Conservation (phyloP, 306 rosid species). For the Cicer bijugum region DNA sequence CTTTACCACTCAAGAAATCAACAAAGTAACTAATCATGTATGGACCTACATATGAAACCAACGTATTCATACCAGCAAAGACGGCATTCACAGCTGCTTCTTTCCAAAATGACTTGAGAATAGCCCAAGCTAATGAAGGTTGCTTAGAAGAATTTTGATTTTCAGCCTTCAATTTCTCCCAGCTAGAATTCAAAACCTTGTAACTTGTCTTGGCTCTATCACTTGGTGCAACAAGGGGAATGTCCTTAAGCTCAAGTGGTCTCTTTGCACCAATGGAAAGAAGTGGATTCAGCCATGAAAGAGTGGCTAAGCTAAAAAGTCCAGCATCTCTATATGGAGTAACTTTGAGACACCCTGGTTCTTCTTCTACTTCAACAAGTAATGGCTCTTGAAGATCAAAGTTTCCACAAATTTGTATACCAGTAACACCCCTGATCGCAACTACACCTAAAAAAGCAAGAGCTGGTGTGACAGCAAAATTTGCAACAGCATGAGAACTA, state of each 20-base stretch:
- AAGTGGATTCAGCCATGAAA: constrained; percentile 85
- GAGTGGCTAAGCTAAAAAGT: constrained; percentile 76
- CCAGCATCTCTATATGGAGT: constrained; percentile 87
- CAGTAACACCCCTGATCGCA: constrained; percentile 75
- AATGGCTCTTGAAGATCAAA: constrained; percentile 74
- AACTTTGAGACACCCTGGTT: constrained; percentile 80
- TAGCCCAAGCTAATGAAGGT: constrained; percentile 72
- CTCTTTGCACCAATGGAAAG: constrained; percentile 85
- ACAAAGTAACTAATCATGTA: constrained; percentile 24
- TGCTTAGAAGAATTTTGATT: background rate
- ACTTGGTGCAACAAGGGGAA: constrained; percentile 82
- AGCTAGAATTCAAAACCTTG: constrained; percentile 3
- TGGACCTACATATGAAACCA: constrained; percentile 25
- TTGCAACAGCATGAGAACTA: constrained; percentile 65
- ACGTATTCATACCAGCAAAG: constrained; percentile 15
- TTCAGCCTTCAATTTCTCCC: constrained; percentile 22
- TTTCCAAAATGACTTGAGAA: constrained; percentile 49
- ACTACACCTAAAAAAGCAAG: constrained; percentile 70
- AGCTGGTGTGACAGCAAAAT: constrained; percentile 74
- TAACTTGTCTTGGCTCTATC: constrained; percentile 12
- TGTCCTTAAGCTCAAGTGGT: constrained; percentile 92
- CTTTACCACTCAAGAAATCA: constrained; percentile 24
- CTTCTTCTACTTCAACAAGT: constrained; percentile 78
- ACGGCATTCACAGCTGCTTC: constrained; percentile 28
- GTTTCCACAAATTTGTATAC: constrained; percentile 59